These are phyloP conservation scores for Pestalotiopsis sp. DNA, from an alignment of 2,329 filamentous ascomycete species.

Conservation along the genomic window DNA sequence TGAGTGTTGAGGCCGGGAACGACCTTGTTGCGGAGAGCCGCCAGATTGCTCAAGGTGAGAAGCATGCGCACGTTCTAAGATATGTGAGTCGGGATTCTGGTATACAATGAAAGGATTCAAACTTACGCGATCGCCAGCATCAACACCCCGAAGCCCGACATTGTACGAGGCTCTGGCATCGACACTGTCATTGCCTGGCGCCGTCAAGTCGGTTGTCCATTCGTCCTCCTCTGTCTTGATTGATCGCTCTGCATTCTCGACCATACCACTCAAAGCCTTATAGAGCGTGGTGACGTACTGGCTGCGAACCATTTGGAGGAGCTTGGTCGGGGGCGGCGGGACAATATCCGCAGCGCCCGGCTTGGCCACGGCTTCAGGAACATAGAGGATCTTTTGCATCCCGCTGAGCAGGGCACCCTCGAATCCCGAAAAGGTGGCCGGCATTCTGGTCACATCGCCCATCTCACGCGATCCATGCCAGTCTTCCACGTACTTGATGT, in stretches of 20 bases:
- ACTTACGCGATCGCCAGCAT: conserved; percentile 60
- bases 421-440: conserved; percentile 81
- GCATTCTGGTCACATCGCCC: conserved; percentile 89
- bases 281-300: conserved; percentile 95
- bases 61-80: conserved; percentile 86
- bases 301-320: conserved; percentile 86
- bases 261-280: conserved; percentile 91
- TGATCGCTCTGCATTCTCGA: conserved; percentile 88
- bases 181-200: conserved; percentile 35
- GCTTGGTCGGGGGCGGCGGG: conserved; percentile 80
- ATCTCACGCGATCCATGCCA: conserved; percentile 85
- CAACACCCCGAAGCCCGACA: conserved; percentile 49
- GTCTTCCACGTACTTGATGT: conserved; percentile 89
- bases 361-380: conserved; percentile 81
- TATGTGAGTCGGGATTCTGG: not conserved
- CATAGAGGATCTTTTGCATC: conserved; percentile 94
- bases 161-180: conserved; percentile 36
- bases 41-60: conserved; percentile 89
- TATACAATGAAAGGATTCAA: not conserved
- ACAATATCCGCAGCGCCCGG: conserved; percentile 77
- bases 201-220: conserved; percentile 55
- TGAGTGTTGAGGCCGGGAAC: conserved; percentile 88
- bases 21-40: conserved; percentile 77
- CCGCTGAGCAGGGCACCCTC: conserved; percentile 80
- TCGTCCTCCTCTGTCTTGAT: conserved; percentile 66